Evolutionary conservation across 331 rosid genomes (phyloP).

Genomic region (Saraca asoca): DNA sequence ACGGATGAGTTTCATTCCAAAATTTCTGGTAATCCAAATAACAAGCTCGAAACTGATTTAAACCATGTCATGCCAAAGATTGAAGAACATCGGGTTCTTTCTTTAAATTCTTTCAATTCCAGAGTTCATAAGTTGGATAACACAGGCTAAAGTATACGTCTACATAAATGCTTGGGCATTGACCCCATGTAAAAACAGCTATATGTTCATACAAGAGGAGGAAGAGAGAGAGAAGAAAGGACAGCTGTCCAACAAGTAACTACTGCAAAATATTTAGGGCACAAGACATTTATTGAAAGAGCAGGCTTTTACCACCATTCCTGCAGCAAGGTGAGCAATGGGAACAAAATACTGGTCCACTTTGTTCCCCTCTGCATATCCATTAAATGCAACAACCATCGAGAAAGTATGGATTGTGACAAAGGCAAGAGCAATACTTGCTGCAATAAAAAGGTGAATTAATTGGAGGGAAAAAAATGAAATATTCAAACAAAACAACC

Average conservation of each 20-base stretch:
- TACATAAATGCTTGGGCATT: neutral
- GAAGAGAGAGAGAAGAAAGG: neutral
- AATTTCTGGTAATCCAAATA: too few relatives aligned
- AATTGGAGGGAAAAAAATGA: constrained; percentile 1
- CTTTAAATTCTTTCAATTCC: neutral
- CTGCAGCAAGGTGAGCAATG: constrained; percentile 70
- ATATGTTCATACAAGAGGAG: constrained; percentile 2
- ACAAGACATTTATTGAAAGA: constrained; percentile 27
- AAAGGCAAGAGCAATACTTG: constrained; percentile 83
- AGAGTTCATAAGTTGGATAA: constrained; percentile 17
- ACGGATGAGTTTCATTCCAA: constrained; percentile 1
- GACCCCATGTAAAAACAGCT: constrained; percentile 9
- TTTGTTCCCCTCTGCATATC: constrained; percentile 78
- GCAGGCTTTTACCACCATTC: constrained; percentile 65
- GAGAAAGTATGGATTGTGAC: constrained; percentile 93
- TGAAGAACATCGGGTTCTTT: neutral
- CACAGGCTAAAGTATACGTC: too few relatives aligned
- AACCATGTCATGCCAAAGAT: neutral
- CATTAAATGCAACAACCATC: constrained; percentile 93
- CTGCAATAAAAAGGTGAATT: constrained; percentile 52
- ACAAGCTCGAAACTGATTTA: constrained; percentile 11
- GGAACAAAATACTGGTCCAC: constrained; percentile 84
- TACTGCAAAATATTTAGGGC: neutral
- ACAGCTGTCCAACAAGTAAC: constrained; percentile 10
- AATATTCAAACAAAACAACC: constrained; percentile 6